phyloP scores from a whole-genome alignment of 192 early-diverging fungal genomes.

The Entomortierella lignicola region DNA sequence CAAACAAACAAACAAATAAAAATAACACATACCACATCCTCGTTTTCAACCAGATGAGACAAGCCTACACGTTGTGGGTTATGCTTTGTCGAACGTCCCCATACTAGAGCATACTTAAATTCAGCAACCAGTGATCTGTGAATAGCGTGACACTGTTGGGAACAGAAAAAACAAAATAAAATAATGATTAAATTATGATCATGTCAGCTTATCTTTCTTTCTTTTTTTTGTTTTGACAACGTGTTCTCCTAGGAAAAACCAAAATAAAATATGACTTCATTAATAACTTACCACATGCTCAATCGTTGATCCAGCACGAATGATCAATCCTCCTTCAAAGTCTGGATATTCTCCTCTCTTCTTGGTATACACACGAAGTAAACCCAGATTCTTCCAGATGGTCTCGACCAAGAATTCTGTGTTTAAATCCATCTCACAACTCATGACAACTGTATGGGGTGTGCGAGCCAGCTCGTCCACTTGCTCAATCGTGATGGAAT shows the following conservation, averaged over 20 bases:
- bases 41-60: conserved; percentile 85
- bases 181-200: no score
- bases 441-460: conserved; percentile 91
- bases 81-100: conserved; percentile 94
- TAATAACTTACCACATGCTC: conserved; percentile 74
- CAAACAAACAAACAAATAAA: background rate
- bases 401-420: conserved; percentile 90
- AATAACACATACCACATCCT: conserved; percentile 83
- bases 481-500: conserved; percentile 95
- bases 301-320: conserved; percentile 82
- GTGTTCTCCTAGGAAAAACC: background rate
- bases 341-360: conserved; percentile 94
- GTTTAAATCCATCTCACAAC: conserved; percentile 93
- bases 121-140: conserved; percentile 88
- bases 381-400: conserved; percentile 89
- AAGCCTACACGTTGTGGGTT: conserved; percentile 96
- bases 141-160: conserved; percentile 76
- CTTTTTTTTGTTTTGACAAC: no score
- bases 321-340: conserved; percentile 91
- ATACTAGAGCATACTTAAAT: conserved; percentile 97
- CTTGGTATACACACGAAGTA: conserved; percentile 98
- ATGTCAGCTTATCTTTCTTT: no score
- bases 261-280: background rate
- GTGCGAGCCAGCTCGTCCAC: conserved; percentile 91
- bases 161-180: background rate